Conservation (phyloP, 139 green algal genomes). For the Picochlorum sp. region DNA sequence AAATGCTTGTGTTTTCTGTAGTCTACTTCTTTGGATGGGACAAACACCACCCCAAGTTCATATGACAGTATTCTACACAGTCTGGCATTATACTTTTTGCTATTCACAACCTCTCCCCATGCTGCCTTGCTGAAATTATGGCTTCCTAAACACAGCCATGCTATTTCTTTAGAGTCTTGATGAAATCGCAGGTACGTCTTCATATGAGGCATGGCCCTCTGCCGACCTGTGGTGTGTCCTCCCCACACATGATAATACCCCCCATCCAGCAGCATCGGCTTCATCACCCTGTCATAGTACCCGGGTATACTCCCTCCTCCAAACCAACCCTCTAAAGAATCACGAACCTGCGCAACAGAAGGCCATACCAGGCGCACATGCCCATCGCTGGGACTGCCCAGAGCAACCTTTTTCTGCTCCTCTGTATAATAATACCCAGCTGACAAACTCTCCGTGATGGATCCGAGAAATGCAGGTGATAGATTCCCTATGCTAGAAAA, state of each 20-base stretch:
- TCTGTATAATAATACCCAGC: constrained; percentile 23
- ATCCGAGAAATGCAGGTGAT: constrained; percentile 48
- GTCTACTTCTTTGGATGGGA: constrained; percentile 40
- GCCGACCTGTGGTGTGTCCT: constrained; percentile 37
- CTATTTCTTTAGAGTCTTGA: constrained; percentile 26
- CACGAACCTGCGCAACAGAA: constrained; percentile 48
- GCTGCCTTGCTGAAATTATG: constrained; percentile 81
- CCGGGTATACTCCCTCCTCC: constrained; percentile 59
- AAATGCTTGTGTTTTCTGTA: constrained; percentile 28
- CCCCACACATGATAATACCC: constrained; percentile 34
- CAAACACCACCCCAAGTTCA: constrained; percentile 67
- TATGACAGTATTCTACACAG: constrained; percentile 51
- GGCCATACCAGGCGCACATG: constrained; percentile 56
- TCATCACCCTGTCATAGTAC: constrained; percentile 42
- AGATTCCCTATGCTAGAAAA: constrained; percentile 61
- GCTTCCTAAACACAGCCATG: constrained; percentile 52
- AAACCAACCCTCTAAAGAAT: constrained; percentile 58
- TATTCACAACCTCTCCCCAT: constrained; percentile 68
- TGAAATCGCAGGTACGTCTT: constrained; percentile 53
- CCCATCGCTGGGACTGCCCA: not conserved
- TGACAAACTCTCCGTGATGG: constrained; percentile 47
- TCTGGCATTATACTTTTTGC: constrained; percentile 21
- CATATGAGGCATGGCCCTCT: constrained; percentile 74
- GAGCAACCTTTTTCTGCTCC: not conserved
- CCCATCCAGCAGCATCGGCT: constrained; percentile 48